Base-by-base conservation (phyloP, 352 stramenopile species). In the Sclerospora graminicola region DNA sequence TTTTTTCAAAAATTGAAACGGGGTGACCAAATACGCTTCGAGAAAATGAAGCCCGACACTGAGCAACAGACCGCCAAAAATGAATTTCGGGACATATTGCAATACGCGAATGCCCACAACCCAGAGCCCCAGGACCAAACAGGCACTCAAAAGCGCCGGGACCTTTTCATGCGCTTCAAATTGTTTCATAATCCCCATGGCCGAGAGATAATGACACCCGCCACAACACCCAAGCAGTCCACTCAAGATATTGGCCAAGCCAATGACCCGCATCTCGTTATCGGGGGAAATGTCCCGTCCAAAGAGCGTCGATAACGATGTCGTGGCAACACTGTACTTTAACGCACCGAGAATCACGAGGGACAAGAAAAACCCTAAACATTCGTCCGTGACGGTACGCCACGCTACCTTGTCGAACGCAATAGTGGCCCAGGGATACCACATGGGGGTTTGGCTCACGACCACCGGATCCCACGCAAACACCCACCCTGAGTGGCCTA, bases 181-280 rank as follows among this genome's bases (percentile, higher is more conserved):
- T 41, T 87, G 78, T 45, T 84, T 82, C 69, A 90, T 84, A 38
- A 90, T 87, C 0, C 73, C 76, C 75, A 90, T 90, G 0, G 79
- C 79, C 0, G 75, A 88, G 0, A 90, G 48, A 42, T 90, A 90
- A 40, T 89, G 79, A 31, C 76, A 88, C 0, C 79, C 79, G 1
- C 76, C 79, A 35, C 70, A 85, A 42, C 76, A 86, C 2, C 79
- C 79, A 4, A 88, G 41, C 8, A 76, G 31, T 0, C 79, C 79
- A 23, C 64, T 84, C 1, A 66, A 47, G 6, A 90, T 66, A 42
- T 90, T 90, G 2, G 73, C 79, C 10, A 87, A 16, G 1, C 79
- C 79, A 30, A 90, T 90, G 4, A 84, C 74, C 15, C 73, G 64
- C 73, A 90, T 87, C 45, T 90, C 76, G 14, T 78, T 76, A 31